Conservation (phyloP, 2,329 filamentous ascomycete genomes). For the Teratosphaeria nubilosa region DNA sequence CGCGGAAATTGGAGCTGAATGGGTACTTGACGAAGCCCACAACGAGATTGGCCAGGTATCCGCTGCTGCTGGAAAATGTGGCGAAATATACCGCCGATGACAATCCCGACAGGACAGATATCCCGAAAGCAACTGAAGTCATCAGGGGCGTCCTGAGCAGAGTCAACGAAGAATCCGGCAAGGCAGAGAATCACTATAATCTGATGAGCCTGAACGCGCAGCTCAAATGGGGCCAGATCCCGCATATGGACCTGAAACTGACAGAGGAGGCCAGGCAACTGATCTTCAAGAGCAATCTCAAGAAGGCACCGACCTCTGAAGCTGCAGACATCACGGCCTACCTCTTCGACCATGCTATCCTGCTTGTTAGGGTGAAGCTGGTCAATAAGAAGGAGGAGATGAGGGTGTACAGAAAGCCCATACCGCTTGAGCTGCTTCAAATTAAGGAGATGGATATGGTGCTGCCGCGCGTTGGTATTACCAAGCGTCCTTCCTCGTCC, state of each 20-base stretch:
- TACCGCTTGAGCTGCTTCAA: conserved; percentile 82
- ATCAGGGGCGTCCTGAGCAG: conserved; percentile 80
- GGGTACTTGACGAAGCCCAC: conserved; percentile 97
- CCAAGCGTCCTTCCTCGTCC: conserved; percentile 82
- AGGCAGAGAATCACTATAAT: conserved; percentile 96
- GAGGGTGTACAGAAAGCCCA: conserved; percentile 90
- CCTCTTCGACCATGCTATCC: conserved; percentile 89
- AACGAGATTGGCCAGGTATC: conserved; percentile 87
- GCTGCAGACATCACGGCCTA: conserved; percentile 81
- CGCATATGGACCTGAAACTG: conserved; percentile 85
- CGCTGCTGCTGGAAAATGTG: conserved; percentile 81
- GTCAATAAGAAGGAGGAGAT: conserved; percentile 90
- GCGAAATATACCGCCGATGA: conserved; percentile 83
- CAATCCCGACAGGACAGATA: conserved; percentile 81
- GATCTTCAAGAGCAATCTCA: conserved; percentile 87
- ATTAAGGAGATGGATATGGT: conserved; percentile 98
- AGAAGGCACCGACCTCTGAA: conserved; percentile 80
- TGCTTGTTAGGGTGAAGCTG: conserved; percentile 82
- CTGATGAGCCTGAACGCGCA: conserved; percentile 83
- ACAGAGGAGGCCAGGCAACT: conserved; percentile 89
- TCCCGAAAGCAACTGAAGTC: conserved; percentile 76
- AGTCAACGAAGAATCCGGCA: conserved; percentile 91
- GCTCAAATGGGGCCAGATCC: conserved; percentile 79
- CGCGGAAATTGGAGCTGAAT: conserved; percentile 90
- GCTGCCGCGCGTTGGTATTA: conserved; percentile 65